phyloP scores from a whole-genome alignment of 192 early-diverging fungal species.

The Backusella westeae region DNA sequence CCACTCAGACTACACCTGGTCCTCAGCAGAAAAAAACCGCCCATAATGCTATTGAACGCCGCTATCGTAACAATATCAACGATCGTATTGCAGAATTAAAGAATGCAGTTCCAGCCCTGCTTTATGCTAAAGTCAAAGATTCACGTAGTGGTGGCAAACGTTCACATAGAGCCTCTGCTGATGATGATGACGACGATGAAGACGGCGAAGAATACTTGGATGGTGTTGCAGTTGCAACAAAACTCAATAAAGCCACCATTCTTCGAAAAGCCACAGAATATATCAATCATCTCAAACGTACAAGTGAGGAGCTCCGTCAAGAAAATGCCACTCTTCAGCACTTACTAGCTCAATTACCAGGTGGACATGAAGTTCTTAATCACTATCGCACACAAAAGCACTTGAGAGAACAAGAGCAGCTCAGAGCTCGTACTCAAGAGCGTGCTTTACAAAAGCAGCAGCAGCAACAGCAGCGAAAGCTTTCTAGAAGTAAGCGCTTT shows the following conservation, averaged over 20 bases:
- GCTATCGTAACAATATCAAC: constrained; percentile 97
- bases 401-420: constrained; percentile 10
- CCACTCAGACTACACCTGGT: not conserved
- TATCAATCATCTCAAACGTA: constrained; percentile 61
- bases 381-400: constrained; percentile 4
- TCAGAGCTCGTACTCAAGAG: not conserved
- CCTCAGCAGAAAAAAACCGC: constrained; percentile 79
- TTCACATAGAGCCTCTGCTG: constrained; percentile 24
- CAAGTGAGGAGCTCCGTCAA: constrained; percentile 29
- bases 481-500: constrained; percentile 8
- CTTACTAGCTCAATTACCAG: constrained; percentile 42
- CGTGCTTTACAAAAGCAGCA: not conserved
- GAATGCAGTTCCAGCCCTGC: constrained; percentile 79
- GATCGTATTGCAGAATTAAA: constrained; percentile 88
- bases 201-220: constrained; percentile 15
- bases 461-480: not conserved
- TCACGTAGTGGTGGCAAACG: not conserved
- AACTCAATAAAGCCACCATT: constrained; percentile 94
- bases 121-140: constrained; percentile 42
- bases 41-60: constrained; percentile 92
- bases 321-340: constrained; percentile 47
- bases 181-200: constrained; percentile 51
- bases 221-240: constrained; percentile 80
- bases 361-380: constrained; percentile 27
- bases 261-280: constrained; percentile 91